phyloP scores from a whole-genome alignment of 345 rosid genomes.

The Ceriops tagal region DNA sequence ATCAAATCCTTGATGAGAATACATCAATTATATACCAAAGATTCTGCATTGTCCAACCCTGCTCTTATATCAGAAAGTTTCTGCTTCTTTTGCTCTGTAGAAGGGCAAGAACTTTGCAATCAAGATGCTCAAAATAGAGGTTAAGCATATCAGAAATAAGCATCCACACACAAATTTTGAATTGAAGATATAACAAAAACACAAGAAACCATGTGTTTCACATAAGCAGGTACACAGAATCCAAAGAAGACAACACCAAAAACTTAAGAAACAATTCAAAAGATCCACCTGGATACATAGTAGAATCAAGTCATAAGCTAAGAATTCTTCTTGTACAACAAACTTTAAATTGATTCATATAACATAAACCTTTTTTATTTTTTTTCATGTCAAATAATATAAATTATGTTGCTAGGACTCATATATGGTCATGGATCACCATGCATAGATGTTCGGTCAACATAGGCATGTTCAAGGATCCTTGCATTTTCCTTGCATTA shows the following conservation, averaged over 20 bases:
- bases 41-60: constrained; percentile 30
- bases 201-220: background rate
- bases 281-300: background rate
- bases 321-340: no score
- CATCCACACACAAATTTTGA: background rate
- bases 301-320: background rate
- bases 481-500: no score
- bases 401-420: no score
- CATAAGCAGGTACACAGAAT: background rate
- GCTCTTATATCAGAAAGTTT: constrained; percentile 26
- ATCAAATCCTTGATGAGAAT: background rate
- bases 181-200: background rate
- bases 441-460: no score
- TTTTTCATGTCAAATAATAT: no score
- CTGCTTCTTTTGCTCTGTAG: constrained; percentile 34
- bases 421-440: no score
- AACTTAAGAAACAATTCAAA: background rate
- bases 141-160: background rate
- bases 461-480: no score
- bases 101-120: background rate
- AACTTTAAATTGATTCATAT: no score
- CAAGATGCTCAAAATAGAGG: background rate
- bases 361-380: no score
- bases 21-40: constrained; percentile 18
- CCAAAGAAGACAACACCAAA: background rate